These are phyloP conservation scores for Sugiyamaella novakii DNA, from an alignment of 1,139 yeast genomes.

Conservation along the genomic window DNA sequence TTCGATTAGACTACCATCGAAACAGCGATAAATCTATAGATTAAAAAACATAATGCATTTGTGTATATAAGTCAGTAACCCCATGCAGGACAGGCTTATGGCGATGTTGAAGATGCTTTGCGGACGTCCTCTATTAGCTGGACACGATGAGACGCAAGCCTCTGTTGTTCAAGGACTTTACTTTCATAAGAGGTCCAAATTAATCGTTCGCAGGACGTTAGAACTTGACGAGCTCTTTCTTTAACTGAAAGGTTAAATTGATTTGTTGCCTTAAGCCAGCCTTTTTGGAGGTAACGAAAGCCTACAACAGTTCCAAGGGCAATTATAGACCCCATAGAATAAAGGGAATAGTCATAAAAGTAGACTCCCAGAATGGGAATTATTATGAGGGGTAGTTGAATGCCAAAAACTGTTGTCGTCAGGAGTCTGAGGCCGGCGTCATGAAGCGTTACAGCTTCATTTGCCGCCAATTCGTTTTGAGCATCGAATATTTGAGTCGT, in stretches of 20 bases:
- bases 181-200: constrained; percentile 42
- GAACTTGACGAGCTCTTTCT: constrained; percentile 34
- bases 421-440: constrained; percentile 37
- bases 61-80: background rate
- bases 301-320: constrained; percentile 45
- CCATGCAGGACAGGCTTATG: no score
- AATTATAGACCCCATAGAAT: constrained; percentile 44
- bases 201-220: constrained; percentile 28
- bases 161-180: constrained; percentile 36
- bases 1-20: constrained; percentile 55
- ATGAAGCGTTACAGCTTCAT: constrained; percentile 35
- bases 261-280: constrained; percentile 39
- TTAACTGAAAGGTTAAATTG: constrained; percentile 34
- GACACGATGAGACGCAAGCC: constrained; percentile 25
- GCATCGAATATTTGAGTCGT: constrained; percentile 22
- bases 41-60: background rate
- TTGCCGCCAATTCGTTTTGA: constrained; percentile 22
- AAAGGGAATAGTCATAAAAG: constrained; percentile 39
- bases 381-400: constrained; percentile 42
- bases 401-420: constrained; percentile 36
- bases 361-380: constrained; percentile 41
- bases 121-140: constrained; percentile 14
- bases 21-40: constrained; percentile 7
- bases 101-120: constrained; percentile 2
- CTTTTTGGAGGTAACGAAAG: constrained; percentile 39